Percentiles rank a stretch among this genome's conserved stretches.
Conservation (phyloP, 2,329 filamentous ascomycete genomes). For the Cercospora beticola region DNA sequence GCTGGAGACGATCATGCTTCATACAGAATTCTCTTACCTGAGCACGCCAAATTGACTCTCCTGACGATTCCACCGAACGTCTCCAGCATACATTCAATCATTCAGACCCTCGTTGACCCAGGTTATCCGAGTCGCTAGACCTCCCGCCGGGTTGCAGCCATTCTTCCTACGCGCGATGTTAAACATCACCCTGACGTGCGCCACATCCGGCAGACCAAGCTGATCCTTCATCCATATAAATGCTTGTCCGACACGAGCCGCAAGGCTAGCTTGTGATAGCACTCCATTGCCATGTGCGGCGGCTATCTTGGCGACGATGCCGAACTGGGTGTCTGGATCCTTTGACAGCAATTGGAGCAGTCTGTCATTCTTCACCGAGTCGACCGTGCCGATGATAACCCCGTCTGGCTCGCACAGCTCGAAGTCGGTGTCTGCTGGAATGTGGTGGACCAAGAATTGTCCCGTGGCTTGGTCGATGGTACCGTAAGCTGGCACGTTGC, state of each 20-base stretch:
- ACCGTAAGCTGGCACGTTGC: neutral
- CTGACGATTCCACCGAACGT: neutral
- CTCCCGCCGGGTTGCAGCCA: neutral
- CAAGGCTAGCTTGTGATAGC: neutral
- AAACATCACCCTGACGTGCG: neutral
- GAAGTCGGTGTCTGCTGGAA: neutral
- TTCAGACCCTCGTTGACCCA: neutral
- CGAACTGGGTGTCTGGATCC: neutral
- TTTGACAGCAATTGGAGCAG: neutral
- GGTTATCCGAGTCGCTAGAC: neutral
- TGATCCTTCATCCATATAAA: neutral
- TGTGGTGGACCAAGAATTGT: neutral
- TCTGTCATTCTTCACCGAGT: neutral
- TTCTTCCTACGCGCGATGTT: neutral
- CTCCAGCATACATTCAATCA: neutral
- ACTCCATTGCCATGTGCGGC: neutral
- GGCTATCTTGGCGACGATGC: neutral
- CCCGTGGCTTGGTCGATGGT: neutral
- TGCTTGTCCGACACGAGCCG: neutral
- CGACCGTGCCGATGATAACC: neutral
- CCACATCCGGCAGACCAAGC: neutral
- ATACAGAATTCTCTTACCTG: neutral
- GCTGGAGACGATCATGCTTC: neutral
- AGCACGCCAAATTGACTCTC: neutral
- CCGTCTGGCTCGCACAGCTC: neutral